Base-by-base conservation (phyloP, 345 rosid species). In the Corchorus olitorius region DNA sequence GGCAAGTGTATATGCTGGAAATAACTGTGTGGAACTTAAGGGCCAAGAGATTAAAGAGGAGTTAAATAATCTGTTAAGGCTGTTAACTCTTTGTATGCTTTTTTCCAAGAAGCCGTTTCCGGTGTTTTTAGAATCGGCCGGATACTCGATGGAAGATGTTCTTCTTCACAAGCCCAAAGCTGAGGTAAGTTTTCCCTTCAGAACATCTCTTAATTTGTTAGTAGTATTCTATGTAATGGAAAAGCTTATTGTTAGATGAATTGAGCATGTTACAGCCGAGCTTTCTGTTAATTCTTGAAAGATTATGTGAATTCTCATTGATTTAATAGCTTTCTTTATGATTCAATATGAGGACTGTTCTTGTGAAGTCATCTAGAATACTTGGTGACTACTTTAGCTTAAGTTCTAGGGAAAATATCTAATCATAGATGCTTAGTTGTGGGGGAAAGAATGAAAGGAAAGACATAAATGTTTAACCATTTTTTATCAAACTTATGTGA, bases 121-220 rank as follows among this genome's bases (percentile, higher is more conserved):
- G 0, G 89, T 93, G 80, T 96, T 96, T 85, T 81, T 96, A 71
- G 99, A 92, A 73, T 80, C 89, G 55, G 88, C 97, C 0, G 97
- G 95, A 35, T 92, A 81, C 83, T 81, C 92, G 74, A 76, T 83
- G 46, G 93, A 96, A 33, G 90, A 96, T 82, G 97, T 93, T 46
- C 95, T 92, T 77, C 87, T 96, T 80, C 97, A 96, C 81, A 90
- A 92, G 81, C 99, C 99, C 35, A 96, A 96, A 80, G 99, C 99
- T 15, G 99, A 89, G 91, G 99, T 93, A 85, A 6, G 92, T 85
- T 37, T 20, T 56, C 27, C 48, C 27, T 68, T 41, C 56, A 33
- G 1, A 34, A 39, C 58, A 49, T 22, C 46, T 46, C 3, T 46
- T 46, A 20, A 6, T 53, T 37, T 49, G 39, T n/a, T 27, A 68